phyloP scores from a whole-genome alignment of 2,329 filamentous ascomycete genomes.

The Pseudopithomyces maydicus region DNA sequence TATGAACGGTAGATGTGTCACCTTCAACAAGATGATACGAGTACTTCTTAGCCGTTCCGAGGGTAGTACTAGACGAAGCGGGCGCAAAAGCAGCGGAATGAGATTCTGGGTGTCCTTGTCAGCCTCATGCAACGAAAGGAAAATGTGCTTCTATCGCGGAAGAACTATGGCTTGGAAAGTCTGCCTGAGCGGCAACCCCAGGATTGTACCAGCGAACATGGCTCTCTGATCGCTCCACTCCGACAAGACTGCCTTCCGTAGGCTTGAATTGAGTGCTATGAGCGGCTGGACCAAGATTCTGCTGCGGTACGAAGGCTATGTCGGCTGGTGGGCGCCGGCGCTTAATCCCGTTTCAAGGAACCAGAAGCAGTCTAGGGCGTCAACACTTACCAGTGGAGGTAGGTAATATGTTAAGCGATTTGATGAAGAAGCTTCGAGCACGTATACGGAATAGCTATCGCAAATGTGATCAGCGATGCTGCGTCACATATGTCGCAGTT shows the following conservation, averaged over 20 bases:
- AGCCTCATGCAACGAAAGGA: constrained; percentile 30
- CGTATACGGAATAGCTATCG: constrained; percentile 57
- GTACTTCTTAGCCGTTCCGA: constrained; percentile 67
- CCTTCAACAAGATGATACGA: constrained; percentile 63
- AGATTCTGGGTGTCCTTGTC: constrained; percentile 62
- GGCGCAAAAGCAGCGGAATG: constrained; percentile 73
- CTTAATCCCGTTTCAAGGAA: constrained; percentile 35
- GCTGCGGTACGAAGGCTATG: constrained; percentile 35
- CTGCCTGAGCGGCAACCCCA: constrained; percentile 34
- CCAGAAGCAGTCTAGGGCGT: constrained; percentile 28
- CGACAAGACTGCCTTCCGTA: constrained; percentile 7
- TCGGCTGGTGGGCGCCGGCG: constrained; percentile 34
- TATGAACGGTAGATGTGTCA: constrained; percentile 70
- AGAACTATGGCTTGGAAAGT: constrained; percentile 6
- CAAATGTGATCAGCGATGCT: constrained; percentile 64
- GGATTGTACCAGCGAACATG: constrained; percentile 19
- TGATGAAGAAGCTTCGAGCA: constrained; percentile 57
- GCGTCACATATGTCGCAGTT: constrained; percentile 16
- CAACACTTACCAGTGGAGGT: constrained; percentile 51
- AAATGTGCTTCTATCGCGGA: not conserved
- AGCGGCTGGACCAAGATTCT: constrained; percentile 25
- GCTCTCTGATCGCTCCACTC: constrained; percentile 5
- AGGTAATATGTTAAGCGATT: constrained; percentile 56
- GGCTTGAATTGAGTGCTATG: not conserved
- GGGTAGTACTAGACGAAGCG: constrained; percentile 70